These are phyloP conservation scores for Phytophthora pinifolia DNA, from an alignment of 352 stramenopile genomes.

Conservation along the genomic window DNA sequence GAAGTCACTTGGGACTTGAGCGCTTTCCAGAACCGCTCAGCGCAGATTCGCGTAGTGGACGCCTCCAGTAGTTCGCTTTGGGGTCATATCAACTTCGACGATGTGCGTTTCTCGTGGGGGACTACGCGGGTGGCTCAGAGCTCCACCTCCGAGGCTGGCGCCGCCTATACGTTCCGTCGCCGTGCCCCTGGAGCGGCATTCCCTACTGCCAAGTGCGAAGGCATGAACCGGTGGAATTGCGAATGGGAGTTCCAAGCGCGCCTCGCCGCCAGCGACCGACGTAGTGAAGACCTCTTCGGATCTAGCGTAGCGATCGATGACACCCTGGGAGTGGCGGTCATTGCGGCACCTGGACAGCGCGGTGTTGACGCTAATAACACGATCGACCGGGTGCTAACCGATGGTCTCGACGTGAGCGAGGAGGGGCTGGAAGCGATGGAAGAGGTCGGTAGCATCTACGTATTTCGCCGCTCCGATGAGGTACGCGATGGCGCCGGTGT, in stretches of 20 bases:
- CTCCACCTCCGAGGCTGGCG: slow-evolving; percentile 63
- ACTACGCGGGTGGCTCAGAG: slow-evolving; percentile 51
- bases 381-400: slow-evolving; percentile 35
- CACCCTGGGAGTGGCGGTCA: slow-evolving; percentile 69
- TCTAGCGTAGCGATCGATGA: slow-evolving; percentile 87
- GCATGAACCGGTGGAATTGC: slow-evolving; percentile 69
- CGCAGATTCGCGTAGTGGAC: slow-evolving; percentile 94
- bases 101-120: slow-evolving; percentile 93
- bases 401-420: slow-evolving; percentile 22
- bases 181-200: slow-evolving; percentile 46
- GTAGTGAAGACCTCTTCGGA: slow-evolving; percentile 83
- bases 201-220: slow-evolving; percentile 44
- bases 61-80: slow-evolving; percentile 79
- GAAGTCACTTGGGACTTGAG: slow-evolving; percentile 88
- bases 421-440: slow-evolving; percentile 35
- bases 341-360: slow-evolving; percentile 75
- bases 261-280: slow-evolving; percentile 90
- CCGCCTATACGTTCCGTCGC: slow-evolving; percentile 80
- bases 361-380: slow-evolving; percentile 86
- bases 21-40: slow-evolving; percentile 75
- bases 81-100: slow-evolving; percentile 97
- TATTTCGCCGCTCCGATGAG: slow-evolving; percentile 65
- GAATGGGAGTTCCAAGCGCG: slow-evolving; percentile 89
- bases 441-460: slow-evolving; percentile 63
- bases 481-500: slow-evolving; percentile 69